Evolutionary conservation across 2,329 filamentous ascomycete genomes (phyloP).

Genomic region (Colletotrichum destructivum): DNA sequence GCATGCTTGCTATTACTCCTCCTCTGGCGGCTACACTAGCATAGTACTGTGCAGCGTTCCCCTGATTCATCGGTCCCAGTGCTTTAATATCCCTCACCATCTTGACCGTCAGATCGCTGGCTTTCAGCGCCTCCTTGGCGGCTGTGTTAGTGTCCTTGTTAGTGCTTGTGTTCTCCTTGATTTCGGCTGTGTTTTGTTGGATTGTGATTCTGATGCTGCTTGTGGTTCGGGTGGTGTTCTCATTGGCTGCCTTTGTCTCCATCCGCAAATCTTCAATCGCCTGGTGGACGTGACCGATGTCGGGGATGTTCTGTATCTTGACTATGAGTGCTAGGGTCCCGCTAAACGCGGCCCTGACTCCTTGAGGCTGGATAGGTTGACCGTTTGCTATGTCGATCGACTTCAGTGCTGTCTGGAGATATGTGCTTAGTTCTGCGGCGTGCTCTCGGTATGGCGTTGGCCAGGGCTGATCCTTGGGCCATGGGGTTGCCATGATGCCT

Average conservation of each 20-base stretch:
- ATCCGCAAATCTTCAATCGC: conserved; percentile 20
- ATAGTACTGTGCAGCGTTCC: background rate
- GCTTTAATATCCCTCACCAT: background rate
- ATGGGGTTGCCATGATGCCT: conserved; percentile 21
- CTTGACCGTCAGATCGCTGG: background rate
- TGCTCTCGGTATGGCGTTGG: conserved; percentile 28
- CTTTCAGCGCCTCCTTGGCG: background rate
- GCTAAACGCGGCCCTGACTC: conserved; percentile 12
- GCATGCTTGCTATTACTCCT: background rate
- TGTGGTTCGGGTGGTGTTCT: conserved; percentile 17
- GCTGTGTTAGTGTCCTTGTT: background rate
- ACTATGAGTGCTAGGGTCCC: conserved; percentile 15
- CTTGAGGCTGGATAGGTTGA: conserved; percentile 14
- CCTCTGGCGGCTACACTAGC: background rate
- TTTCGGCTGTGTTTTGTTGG: background rate
- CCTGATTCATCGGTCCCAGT: background rate
- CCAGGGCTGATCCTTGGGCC: conserved; percentile 25
- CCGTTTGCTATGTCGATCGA: conserved; percentile 26
- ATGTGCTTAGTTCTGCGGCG: conserved; percentile 21
- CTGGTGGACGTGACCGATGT: conserved; percentile 16
- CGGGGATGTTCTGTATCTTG: conserved; percentile 19
- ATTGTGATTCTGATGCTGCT: conserved; percentile 17
- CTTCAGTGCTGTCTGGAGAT: conserved; percentile 24
- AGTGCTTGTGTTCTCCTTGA: background rate
- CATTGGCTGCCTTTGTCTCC: conserved; percentile 19